Percentiles rank a stretch among this genome's conserved stretches.
Conservation (phyloP, 495 filamentous ascomycete species). For the Aspergillus conjunctus region DNA sequence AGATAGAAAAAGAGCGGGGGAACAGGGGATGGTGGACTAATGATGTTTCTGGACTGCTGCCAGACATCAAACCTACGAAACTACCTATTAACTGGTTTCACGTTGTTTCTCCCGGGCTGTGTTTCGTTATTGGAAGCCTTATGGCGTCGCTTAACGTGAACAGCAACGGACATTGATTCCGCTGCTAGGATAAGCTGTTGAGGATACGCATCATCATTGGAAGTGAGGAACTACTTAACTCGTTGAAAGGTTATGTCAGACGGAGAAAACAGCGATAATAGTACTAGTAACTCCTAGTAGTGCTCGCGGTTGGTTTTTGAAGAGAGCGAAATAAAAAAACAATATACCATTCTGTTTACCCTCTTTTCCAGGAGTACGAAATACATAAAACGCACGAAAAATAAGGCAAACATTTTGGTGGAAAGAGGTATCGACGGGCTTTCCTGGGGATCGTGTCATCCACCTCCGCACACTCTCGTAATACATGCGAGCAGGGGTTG, state of each 20-base stretch:
- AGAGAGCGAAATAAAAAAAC: background rate
- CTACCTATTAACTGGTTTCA: background rate
- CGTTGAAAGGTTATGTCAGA: background rate
- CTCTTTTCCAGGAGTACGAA: background rate
- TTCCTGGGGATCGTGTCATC: slow-evolving; percentile 12
- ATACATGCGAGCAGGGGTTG: slow-evolving; percentile 17
- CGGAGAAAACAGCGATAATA: background rate
- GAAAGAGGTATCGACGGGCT: slow-evolving; percentile 14
- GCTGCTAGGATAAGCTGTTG: background rate
- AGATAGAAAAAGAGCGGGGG: background rate
- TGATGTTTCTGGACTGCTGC: slow-evolving; percentile 3
- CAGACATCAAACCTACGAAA: slow-evolving; percentile 1
- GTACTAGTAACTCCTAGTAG: too few species aligned
- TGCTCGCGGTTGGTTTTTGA: too few species aligned
- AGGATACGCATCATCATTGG: background rate
- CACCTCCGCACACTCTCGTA: slow-evolving; percentile 10
- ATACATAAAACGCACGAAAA: slow-evolving; percentile 2
- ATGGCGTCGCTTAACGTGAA: slow-evolving; percentile 3
- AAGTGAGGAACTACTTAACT: background rate
- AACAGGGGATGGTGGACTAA: background rate
- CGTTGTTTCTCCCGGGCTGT: slow-evolving; percentile 23
- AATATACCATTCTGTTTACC: background rate
- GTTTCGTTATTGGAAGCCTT: slow-evolving; percentile 21
- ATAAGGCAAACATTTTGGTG: slow-evolving; percentile 12
- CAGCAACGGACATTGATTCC: slow-evolving; percentile 11